Conservation (phyloP, 78 protist genomes). For the Polysphondylium violaceum region DNA sequence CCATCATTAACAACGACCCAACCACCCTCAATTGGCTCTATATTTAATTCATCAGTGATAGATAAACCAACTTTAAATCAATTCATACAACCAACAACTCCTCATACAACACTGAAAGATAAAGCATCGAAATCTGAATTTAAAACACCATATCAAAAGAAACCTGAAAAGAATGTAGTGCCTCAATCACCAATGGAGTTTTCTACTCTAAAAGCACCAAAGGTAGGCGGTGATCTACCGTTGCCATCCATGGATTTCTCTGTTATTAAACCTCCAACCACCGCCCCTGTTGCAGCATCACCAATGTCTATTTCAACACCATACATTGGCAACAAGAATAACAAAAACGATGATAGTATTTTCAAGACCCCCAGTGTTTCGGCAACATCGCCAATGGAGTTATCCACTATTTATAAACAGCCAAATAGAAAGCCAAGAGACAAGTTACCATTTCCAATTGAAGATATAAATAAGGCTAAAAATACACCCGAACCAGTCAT, state of each 20-base stretch:
- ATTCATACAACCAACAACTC: neutral
- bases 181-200: conserved; percentile 27
- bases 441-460: neutral
- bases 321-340: neutral
- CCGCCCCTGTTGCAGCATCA: neutral
- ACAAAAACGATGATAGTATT: neutral
- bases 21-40: neutral
- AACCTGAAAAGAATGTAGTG: neutral
- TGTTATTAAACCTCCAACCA: neutral
- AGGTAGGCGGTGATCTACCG: neutral
- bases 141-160: neutral
- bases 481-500: neutral
- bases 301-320: conserved; percentile 18
- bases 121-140: neutral
- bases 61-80: neutral
- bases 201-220: neutral
- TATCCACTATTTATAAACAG: neutral
- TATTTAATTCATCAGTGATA: neutral
- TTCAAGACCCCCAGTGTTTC: neutral
- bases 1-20: neutral
- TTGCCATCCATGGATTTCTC: conserved; percentile 2
- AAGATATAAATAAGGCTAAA: no score
- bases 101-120: conserved; percentile 9
- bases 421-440: neutral
- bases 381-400: neutral